phyloP scores from a whole-genome alignment of 345 rosid genomes.

The Ricinus communis region DNA sequence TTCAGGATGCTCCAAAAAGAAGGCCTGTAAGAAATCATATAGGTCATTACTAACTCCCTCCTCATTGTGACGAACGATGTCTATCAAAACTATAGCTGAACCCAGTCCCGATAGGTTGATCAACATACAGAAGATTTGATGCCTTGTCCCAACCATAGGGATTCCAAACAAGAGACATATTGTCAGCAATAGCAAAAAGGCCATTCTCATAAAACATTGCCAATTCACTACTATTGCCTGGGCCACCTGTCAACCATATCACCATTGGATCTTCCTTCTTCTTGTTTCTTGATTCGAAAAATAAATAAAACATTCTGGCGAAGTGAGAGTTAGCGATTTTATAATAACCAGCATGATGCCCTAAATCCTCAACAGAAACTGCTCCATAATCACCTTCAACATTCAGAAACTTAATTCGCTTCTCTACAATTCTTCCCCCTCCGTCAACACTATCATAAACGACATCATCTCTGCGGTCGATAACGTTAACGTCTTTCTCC shows the following conservation, averaged over 20 bases:
- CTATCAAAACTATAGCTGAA: slow-evolving; percentile 86
- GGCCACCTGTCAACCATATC: slow-evolving; percentile 99
- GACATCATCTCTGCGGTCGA: slow-evolving; percentile 31
- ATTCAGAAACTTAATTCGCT: slow-evolving; percentile 62
- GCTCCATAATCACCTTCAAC: slow-evolving; percentile 36
- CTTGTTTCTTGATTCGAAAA: slow-evolving; percentile 89
- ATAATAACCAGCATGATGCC: slow-evolving; percentile 96
- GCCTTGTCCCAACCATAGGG: slow-evolving; percentile 90
- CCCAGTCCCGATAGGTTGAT: slow-evolving; percentile 98
- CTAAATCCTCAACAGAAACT: slow-evolving; percentile 58
- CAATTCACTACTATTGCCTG: slow-evolving; percentile 96
- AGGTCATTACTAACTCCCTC: slow-evolving; percentile 85
- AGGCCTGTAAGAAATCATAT: slow-evolving; percentile 97
- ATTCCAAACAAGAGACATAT: slow-evolving; percentile 93
- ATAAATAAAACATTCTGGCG: slow-evolving; percentile 96
- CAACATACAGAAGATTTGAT: slow-evolving; percentile 90
- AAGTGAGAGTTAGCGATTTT: slow-evolving; percentile 70
- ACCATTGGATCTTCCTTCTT: slow-evolving; percentile 72
- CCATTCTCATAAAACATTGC: slow-evolving; percentile 99
- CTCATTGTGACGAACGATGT: slow-evolving; percentile 79
- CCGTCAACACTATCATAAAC: slow-evolving; percentile 7
- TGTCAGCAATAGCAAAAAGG: slow-evolving; percentile 68
- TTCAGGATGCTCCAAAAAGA: slow-evolving; percentile 89
- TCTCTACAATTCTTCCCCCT: slow-evolving; percentile 57
- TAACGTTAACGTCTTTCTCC: slow-evolving; percentile 56